Evolutionary conservation across 371 early-diverging fungal genomes (phyloP), one percentile per base, ranked within the genome.

Genomic region (Mortierella sp.): DNA sequence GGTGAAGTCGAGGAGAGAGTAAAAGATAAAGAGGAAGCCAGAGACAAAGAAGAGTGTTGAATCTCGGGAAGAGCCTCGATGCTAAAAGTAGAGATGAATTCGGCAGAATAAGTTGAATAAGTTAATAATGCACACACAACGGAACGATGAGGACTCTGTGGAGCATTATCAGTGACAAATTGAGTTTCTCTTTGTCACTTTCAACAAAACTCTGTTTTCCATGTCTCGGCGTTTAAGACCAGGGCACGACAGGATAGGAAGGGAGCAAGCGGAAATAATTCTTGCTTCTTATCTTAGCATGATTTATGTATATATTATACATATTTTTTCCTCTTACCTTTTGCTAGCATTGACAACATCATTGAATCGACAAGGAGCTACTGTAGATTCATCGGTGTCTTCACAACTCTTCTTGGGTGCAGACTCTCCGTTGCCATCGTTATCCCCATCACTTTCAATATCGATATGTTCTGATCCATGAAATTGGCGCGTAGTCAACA

Each of bases 201-300:
- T 65, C 66, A 43, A 30, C 61, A 28, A 14, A 67, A 59, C 59
- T 47, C 43, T 68, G 8, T 68, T 58, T 57, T 67, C 54, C 22
- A 37, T 58, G 24, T 55, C 22, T 52, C 54, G 32, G 35, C 37
- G 49, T 39, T 54, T 52, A n/a, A 8, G 39, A 52, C 30, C 6
- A 3, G 65, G 65, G 28, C 64, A 37, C 30, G 49, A 32, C 28
- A 62, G 35, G 55, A 49, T 55, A n/a, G 22, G 22, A 70, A 30
- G 51, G 26, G 54, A n/a, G 20, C 5, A 40, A 30, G n/a, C 26
- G 60, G 43, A 35, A 61, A 57, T 55, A 28, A 16, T 24, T 52
- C 9, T 28, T 24, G 9, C 28, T 28, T 55, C 51, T 51, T 51
- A 51, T 51, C 51, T 51, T n/a, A 49, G n/a, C 49, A 49, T 18